A percentile compares a stretch with the other conserved stretches of the same genome.
phyloP scores from a whole-genome alignment of 345 rosid genomes.

The Lagerstroemia speciosa region DNA sequence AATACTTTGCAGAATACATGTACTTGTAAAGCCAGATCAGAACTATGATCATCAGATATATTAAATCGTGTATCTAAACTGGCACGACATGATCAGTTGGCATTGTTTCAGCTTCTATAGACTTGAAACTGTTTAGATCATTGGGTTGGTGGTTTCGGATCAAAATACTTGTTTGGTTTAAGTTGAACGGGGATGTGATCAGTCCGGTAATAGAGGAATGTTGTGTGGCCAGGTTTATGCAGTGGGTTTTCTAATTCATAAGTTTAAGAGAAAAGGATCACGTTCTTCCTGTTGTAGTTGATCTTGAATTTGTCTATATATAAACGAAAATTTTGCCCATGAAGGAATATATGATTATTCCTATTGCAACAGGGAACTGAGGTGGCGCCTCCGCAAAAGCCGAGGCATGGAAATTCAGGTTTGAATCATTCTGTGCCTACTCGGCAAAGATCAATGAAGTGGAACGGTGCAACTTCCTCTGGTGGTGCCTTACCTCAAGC shows the following conservation, averaged over 20 bases:
- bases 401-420: slow-evolving; percentile 24
- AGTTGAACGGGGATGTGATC: not conserved
- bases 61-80: not conserved
- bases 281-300: not conserved
- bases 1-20: not conserved
- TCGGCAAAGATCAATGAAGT: slow-evolving; percentile 37
- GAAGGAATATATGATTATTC: not conserved
- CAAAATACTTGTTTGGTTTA: not conserved
- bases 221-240: too few species aligned
- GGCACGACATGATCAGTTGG: not conserved
- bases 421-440: slow-evolving; percentile 25
- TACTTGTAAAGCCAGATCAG: not conserved
- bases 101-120: too few species aligned
- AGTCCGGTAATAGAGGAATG: too few species aligned
- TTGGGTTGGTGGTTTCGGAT: not conserved
- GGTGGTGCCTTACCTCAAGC: slow-evolving; percentile 29
- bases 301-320: not conserved
- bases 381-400: slow-evolving; percentile 20
- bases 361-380: slow-evolving; percentile 25
- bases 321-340: not conserved
- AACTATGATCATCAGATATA: not conserved
- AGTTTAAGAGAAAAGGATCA: not conserved
- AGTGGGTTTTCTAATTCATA: too few species aligned
- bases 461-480: slow-evolving; percentile 24
- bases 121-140: not conserved